Conservation (phyloP, 1,284 basidiomycete genomes). For the Ganoderma lingzhi region DNA sequence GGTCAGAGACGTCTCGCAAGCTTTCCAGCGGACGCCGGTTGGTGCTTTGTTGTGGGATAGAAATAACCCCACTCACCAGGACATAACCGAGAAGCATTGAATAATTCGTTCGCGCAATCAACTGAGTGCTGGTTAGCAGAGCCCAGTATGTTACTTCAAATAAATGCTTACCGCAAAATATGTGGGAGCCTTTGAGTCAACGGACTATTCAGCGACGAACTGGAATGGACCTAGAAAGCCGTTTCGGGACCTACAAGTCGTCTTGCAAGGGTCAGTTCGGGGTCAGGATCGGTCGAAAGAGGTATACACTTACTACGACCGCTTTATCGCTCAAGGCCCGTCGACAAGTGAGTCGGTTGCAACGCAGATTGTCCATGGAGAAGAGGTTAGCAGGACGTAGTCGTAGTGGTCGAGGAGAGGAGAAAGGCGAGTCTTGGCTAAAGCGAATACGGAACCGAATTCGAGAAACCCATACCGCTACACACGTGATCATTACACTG, state of each 20-base stretch:
- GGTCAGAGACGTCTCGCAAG: conserved; percentile 80
- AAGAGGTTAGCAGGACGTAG: neutral
- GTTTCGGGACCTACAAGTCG: conserved; percentile 42
- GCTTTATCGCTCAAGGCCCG: conserved; percentile 74
- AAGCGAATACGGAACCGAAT: conserved; percentile 7
- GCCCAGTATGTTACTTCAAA: neutral
- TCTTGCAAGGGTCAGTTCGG: conserved; percentile 30
- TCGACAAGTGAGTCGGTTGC: conserved; percentile 79
- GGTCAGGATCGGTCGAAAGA: neutral
- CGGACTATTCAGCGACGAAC: conserved; percentile 7
- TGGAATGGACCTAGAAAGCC: conserved; percentile 1
- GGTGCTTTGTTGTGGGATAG: no score
- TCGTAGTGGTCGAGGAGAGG: neutral
- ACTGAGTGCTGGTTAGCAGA: conserved; percentile 50
- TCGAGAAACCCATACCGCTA: neutral
- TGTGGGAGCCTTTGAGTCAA: conserved; percentile 68
- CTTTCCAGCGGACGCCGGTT: conserved; percentile 44
- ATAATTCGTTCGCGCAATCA: conserved; percentile 85
- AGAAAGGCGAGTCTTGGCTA: neutral
- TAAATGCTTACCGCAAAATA: conserved; percentile 72
- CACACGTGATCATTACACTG: conserved; percentile 15
- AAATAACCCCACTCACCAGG: conserved; percentile 56
- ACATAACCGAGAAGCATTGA: conserved; percentile 77
- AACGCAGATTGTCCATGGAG: conserved; percentile 63
- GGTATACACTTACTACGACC: conserved; percentile 68